Conservation (phyloP, 352 stramenopile genomes). For the Globisporangium perplexum region DNA sequence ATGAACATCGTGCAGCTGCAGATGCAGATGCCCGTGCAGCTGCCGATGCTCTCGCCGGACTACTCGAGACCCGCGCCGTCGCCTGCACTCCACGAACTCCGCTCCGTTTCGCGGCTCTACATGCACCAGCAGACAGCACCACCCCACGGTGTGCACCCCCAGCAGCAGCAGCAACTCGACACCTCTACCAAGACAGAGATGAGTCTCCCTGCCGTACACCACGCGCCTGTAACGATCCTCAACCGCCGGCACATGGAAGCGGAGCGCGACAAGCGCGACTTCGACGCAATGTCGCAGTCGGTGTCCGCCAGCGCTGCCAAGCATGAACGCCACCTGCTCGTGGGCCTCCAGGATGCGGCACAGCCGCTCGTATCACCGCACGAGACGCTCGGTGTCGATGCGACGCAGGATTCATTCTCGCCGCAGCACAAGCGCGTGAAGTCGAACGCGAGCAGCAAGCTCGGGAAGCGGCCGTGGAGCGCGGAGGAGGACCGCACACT, state of each 20-base stretch:
- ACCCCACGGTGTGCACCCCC: too few relatives aligned
- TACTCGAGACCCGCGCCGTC: neutral
- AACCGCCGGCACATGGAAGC: constrained; percentile 17
- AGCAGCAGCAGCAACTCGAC: constrained; percentile 1
- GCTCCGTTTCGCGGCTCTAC: neutral
- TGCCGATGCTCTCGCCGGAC: constrained; percentile 7
- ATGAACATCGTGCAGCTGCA: constrained; percentile 78
- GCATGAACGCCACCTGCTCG: constrained; percentile 23
- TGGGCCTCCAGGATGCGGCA: constrained; percentile 22
- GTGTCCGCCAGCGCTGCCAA: neutral
- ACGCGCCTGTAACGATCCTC: constrained; percentile 11
- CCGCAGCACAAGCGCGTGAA: constrained; percentile 61
- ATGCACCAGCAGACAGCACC: neutral
- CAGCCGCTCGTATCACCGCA: constrained; percentile 25
- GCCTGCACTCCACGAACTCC: neutral
- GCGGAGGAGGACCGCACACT: constrained; percentile 56
- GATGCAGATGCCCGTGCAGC: constrained; percentile 50
- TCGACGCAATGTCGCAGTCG: constrained; percentile 3
- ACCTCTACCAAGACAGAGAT: too few relatives aligned
- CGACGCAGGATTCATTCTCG: constrained; percentile 35
- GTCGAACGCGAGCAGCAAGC: constrained; percentile 20
- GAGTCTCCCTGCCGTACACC: neutral
- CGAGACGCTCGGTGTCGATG: constrained; percentile 10
- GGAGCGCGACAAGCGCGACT: constrained; percentile 4
- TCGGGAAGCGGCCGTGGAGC: constrained; percentile 66